A percentile compares a stretch with the other conserved stretches of the same genome.
Conservation (phyloP, 805 yeast genomes). For the Diddensiella caesifluorescens region DNA sequence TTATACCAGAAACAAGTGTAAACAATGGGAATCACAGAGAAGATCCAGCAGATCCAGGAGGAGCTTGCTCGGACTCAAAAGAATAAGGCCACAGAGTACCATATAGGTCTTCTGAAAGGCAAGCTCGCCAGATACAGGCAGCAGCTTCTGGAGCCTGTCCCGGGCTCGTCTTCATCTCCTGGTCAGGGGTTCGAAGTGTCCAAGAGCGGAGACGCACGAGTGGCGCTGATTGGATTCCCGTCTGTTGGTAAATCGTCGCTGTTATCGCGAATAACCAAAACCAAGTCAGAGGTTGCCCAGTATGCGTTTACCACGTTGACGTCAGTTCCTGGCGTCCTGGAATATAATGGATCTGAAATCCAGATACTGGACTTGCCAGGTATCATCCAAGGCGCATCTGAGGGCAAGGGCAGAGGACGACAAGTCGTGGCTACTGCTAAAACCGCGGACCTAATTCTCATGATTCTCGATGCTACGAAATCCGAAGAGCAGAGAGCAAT, state of each 20-base stretch:
- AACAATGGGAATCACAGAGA: conserved; percentile 43
- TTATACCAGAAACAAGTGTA: background rate
- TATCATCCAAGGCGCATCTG: conserved; percentile 92
- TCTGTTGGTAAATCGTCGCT: conserved; percentile 96
- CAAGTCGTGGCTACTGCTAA: conserved; percentile 96
- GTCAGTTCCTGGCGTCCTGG: conserved; percentile 92
- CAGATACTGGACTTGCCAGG: conserved; percentile 98
- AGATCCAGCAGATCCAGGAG: conserved; percentile 82
- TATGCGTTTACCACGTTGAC: conserved; percentile 95
- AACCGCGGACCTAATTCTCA: conserved; percentile 85
- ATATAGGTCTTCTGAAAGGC: conserved; percentile 88
- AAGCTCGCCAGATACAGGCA: conserved; percentile 89
- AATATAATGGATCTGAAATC: conserved; percentile 93
- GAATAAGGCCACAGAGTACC: conserved; percentile 97
- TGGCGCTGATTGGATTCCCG: conserved; percentile 92
- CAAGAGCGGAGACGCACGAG: conserved; percentile 95
- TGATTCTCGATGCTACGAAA: conserved; percentile 95
- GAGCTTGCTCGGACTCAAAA: conserved; percentile 94
- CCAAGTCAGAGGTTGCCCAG: conserved; percentile 90
- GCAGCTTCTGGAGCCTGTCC: conserved; percentile 85
- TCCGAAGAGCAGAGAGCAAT: conserved; percentile 83
- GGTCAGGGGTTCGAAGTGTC: conserved; percentile 93
- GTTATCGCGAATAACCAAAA: conserved; percentile 81
- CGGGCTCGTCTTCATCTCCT: conserved; percentile 60
- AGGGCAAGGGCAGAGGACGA: conserved; percentile 96